Evolutionary conservation across 495 filamentous ascomycete species (phyloP).

Genomic region (Cudoniella acicularis): DNA sequence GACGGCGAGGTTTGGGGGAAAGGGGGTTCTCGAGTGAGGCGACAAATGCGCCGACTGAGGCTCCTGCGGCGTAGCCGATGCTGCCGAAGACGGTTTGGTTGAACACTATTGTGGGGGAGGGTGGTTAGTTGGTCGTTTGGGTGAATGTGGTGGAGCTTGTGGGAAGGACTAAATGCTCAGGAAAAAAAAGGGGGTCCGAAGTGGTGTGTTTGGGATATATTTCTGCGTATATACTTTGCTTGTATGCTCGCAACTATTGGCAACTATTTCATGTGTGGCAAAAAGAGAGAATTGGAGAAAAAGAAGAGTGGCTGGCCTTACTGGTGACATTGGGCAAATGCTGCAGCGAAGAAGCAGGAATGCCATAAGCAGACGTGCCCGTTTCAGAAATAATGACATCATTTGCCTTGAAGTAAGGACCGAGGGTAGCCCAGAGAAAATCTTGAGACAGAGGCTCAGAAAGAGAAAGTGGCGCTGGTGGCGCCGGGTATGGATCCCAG

Average conservation of each 20-base stretch:
- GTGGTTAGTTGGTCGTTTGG: slow-evolving; percentile 17
- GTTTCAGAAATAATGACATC: slow-evolving; percentile 48
- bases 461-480: slow-evolving; percentile 6
- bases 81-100: slow-evolving; percentile 39
- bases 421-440: slow-evolving; percentile 33
- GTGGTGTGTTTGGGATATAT: slow-evolving; percentile 24
- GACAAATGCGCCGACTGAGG: slow-evolving; percentile 31
- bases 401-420: slow-evolving; percentile 39
- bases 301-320: too few relatives aligned
- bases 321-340: too few relatives aligned
- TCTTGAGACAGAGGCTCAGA: slow-evolving; percentile 38
- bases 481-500: slow-evolving; percentile 26
- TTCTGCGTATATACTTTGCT: too few relatives aligned
- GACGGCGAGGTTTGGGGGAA: too few relatives aligned
- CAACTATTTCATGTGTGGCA: too few relatives aligned
- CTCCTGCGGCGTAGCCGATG: slow-evolving; percentile 39
- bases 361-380: slow-evolving; percentile 36
- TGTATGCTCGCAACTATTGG: too few relatives aligned
- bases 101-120: too few relatives aligned
- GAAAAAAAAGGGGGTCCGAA: too few relatives aligned
- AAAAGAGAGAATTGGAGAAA: too few relatives aligned
- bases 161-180: too few relatives aligned
- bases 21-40: slow-evolving; percentile 33
- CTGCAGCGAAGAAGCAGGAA: too few relatives aligned
- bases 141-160: too few relatives aligned